A percentile compares a stretch with the other conserved stretches of the same genome.
Evolutionary conservation across 1,139 yeast genomes (phyloP).

Genomic region (Candida sp.): DNA sequence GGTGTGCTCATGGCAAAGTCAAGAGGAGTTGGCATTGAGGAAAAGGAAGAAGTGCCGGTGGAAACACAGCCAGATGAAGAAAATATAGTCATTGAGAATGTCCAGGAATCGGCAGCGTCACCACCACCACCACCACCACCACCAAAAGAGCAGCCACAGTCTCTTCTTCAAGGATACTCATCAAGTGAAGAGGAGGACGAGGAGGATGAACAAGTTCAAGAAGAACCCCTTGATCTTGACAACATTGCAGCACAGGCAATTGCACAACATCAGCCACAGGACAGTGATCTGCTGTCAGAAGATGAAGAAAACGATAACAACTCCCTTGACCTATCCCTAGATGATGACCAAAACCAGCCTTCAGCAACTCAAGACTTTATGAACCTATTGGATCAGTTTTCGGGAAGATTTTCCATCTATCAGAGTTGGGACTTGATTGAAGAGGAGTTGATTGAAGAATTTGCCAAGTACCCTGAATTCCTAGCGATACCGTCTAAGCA

Average conservation of each 20-base stretch:
- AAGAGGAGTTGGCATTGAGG: conserved; percentile 25
- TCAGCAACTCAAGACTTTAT: conserved; percentile 17
- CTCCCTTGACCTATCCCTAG: conserved; percentile 23
- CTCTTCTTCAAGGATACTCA: conserved; percentile 15
- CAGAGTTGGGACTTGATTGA: conserved; percentile 46
- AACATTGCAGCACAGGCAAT: conserved; percentile 8
- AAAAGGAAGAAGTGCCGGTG: conserved; percentile 11
- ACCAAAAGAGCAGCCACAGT: conserved; percentile 1
- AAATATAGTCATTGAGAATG: conserved; percentile 4
- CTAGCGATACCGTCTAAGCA: conserved; percentile 24
- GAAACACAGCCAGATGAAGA: conserved; percentile 13
- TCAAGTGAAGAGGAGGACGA: conserved; percentile 18
- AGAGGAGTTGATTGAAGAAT: conserved; percentile 35
- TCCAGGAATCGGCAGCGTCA: not conserved
- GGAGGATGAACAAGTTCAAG: conserved; percentile 9
- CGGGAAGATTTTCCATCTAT: conserved; percentile 30
- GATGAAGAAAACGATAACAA: conserved; percentile 7
- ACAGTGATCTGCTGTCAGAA: conserved; percentile 4
- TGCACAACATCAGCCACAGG: conserved; percentile 7
- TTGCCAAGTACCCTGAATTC: conserved; percentile 34
- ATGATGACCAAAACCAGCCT: conserved; percentile 17
- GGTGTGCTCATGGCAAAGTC: conserved; percentile 34
- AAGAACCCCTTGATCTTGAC: conserved; percentile 10
- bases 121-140: not conserved
- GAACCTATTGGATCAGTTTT: conserved; percentile 26